Percentiles rank a stretch among this genome's conserved stretches.
Evolutionary conservation across 164 flowering plant genomes (phyloP).

Genomic region (Aristolochia contorta): DNA sequence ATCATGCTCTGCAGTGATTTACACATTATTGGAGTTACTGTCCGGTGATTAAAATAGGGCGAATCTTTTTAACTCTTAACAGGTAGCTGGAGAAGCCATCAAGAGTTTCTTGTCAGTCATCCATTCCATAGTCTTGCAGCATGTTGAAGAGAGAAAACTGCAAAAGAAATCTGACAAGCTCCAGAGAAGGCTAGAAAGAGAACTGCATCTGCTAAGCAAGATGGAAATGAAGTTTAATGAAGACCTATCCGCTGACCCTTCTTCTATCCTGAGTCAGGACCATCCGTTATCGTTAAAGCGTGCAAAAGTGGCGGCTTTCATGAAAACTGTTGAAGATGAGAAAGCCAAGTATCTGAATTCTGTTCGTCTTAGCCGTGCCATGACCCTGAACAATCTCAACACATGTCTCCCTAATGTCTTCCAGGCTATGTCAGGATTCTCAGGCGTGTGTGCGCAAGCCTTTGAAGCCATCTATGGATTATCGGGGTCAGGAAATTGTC

Average conservation of each 20-base stretch:
- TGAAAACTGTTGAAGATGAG: slow-evolving; percentile 42
- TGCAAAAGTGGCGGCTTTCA: slow-evolving; percentile 43
- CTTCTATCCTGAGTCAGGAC: slow-evolving; percentile 27
- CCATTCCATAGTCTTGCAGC: slow-evolving; percentile 51
- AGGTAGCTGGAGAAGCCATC: slow-evolving; percentile 73
- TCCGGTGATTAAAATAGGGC: too few relatives aligned
- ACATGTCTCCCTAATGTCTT: slow-evolving; percentile 65
- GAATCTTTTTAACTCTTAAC: slow-evolving; percentile 7
- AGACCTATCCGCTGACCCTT: slow-evolving; percentile 12
- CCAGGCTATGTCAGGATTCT: slow-evolving; percentile 49
- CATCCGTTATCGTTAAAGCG: slow-evolving; percentile 47
- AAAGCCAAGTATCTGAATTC: slow-evolving; percentile 45
- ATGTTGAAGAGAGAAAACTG: slow-evolving; percentile 41
- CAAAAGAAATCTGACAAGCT: slow-evolving; percentile 39
- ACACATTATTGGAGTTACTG: too few relatives aligned
- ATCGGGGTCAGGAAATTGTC: not conserved
- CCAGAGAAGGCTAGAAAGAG: slow-evolving; percentile 51
- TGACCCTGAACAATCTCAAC: slow-evolving; percentile 56
- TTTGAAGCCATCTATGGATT: slow-evolving; percentile 37
- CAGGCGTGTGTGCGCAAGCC: slow-evolving; percentile 35
- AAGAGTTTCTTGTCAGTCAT: slow-evolving; percentile 43
- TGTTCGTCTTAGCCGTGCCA: slow-evolving; percentile 33
- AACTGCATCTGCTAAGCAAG: slow-evolving; percentile 31
- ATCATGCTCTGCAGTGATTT: too few relatives aligned
- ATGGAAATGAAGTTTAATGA: slow-evolving; percentile 45